Percentiles rank a stretch among this genome's conserved stretches.
phyloP scores from a whole-genome alignment of 2,329 filamentous ascomycete genomes.

The Amylocarpus encephaloides region DNA sequence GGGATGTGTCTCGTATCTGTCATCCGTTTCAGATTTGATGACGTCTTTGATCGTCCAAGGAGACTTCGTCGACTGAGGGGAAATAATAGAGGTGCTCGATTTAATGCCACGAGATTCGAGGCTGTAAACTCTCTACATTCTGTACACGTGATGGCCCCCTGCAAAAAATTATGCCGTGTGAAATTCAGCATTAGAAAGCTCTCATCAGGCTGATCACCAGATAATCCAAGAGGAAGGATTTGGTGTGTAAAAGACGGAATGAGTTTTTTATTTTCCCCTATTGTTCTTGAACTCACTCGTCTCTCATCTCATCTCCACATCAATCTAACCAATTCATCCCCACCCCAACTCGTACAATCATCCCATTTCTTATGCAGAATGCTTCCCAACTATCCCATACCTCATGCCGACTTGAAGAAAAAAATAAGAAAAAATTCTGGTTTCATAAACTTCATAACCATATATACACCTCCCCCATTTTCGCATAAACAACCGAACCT shows the following conservation, averaged over 20 bases:
- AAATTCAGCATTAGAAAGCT: too few relatives aligned
- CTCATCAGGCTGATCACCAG: too few relatives aligned
- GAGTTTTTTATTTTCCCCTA: neutral
- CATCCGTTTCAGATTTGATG: too few relatives aligned
- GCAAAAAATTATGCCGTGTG: too few relatives aligned
- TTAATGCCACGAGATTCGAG: too few relatives aligned
- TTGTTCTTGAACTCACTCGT: neutral
- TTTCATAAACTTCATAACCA: conserved; percentile 22
- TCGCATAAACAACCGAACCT: neutral
- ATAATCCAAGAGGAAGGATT: neutral
- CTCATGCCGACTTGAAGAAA: neutral
- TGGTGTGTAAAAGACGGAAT: neutral
- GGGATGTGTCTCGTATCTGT: too few relatives aligned
- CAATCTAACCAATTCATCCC: conserved; percentile 1
- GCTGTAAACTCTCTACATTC: too few relatives aligned
- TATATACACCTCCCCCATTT: conserved; percentile 17
- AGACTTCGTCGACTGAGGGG: too few relatives aligned
- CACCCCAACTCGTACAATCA: conserved; percentile 7
- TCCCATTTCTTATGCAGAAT: conserved; percentile 3
- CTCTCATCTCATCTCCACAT: neutral
- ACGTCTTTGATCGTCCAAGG: too few relatives aligned
- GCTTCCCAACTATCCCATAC: neutral
- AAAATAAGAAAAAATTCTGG: conserved; percentile 1
- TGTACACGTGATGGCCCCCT: too few relatives aligned
- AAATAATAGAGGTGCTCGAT: too few relatives aligned